Evolutionary conservation across 208 protist genomes (phyloP), one percentile per base, ranked within the genome.

Genomic region (Leishmania aethiopica): DNA sequence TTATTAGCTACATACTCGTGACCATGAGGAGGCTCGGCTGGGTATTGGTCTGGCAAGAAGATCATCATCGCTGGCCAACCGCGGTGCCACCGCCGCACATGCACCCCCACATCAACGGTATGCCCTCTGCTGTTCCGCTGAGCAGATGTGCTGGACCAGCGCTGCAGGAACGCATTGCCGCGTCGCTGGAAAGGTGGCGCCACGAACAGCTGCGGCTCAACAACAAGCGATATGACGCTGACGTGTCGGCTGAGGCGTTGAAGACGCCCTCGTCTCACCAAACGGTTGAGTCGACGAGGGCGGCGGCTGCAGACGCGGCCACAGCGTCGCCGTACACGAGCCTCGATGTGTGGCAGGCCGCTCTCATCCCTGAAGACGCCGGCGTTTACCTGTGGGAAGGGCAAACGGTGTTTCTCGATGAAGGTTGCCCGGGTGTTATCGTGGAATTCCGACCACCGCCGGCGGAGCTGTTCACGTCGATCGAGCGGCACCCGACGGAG

Each of bases 11-110:
- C 75, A 78, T 78, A 3, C 53, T 78, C 22, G 13, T 0, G 40
- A 59, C 22, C 49, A 78, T 78, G 75, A 15, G 53, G 55, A 70
- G 32, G 2, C 47, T 73, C 17, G 90, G 88, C 8, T 93, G 90
- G 88, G 45, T 85, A 0, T 62, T 91, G 25, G 85, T 93, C 25
- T 87, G 86, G 66, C 90, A 93, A 71, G 84, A 90, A 47, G 79
- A 83, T 62, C 88, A 90, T 73, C 79, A 79, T 17, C 45, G 55
- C 19, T 91, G 88, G 88, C 81, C 84, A 15, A 86, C 83, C 17
- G 78, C 83, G 7, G 83, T 83, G 10, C 57, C 78, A 11, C 78
- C 83, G 57, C 79, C 83, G n/a, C 78, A 75, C 37, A 53, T 82
- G 64, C 45, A 42, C 35, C 51, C 53, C 53, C 25, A 2, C 22